phyloP scores from a whole-genome alignment of 2,329 filamentous ascomycete genomes.

The Sphaerulina populicola region DNA sequence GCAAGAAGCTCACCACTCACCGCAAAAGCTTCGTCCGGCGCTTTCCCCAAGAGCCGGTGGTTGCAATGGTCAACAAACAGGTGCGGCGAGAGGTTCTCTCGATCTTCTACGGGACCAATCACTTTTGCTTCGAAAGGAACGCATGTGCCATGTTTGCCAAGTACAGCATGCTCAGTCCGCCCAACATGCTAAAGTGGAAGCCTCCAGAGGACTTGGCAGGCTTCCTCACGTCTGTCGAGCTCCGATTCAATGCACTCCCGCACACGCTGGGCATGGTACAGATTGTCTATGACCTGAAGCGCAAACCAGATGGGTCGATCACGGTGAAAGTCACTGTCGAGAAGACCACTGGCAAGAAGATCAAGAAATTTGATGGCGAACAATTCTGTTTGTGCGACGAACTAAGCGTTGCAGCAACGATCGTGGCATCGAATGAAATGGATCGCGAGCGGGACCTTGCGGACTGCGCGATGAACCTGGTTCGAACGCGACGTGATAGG shows the following conservation, averaged over 20 bases:
- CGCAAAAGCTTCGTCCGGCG: conserved; percentile 11
- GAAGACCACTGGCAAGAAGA: conserved; percentile 5
- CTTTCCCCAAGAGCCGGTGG: conserved; percentile 16
- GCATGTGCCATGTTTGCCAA: conserved; percentile 10
- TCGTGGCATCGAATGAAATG: not conserved
- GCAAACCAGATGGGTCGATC: conserved; percentile 1
- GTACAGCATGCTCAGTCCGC: conserved; percentile 13
- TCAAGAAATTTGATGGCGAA: not conserved
- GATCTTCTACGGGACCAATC: conserved; percentile 19
- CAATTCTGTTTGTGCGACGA: conserved; percentile 16
- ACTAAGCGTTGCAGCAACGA: not conserved
- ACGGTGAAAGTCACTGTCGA: conserved; percentile 13
- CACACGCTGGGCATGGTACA: not conserved
- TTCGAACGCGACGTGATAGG: conserved; percentile 8
- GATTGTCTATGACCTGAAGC: conserved; percentile 11
- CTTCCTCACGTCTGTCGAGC: conserved; percentile 11
- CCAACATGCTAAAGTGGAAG: conserved; percentile 15
- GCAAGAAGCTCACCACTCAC: conserved; percentile 9
- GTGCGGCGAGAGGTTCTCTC: conserved; percentile 18
- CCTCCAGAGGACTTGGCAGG: conserved; percentile 9
- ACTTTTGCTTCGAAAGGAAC: conserved; percentile 17
- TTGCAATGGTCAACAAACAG: conserved; percentile 15
- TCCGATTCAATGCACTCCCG: conserved; percentile 10
- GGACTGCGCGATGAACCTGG: conserved; percentile 8
- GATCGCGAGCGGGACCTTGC: conserved; percentile 7